These are phyloP conservation scores for Penicillium sp. DNA, from an alignment of 2,329 filamentous ascomycete genomes.

Conservation along the genomic window DNA sequence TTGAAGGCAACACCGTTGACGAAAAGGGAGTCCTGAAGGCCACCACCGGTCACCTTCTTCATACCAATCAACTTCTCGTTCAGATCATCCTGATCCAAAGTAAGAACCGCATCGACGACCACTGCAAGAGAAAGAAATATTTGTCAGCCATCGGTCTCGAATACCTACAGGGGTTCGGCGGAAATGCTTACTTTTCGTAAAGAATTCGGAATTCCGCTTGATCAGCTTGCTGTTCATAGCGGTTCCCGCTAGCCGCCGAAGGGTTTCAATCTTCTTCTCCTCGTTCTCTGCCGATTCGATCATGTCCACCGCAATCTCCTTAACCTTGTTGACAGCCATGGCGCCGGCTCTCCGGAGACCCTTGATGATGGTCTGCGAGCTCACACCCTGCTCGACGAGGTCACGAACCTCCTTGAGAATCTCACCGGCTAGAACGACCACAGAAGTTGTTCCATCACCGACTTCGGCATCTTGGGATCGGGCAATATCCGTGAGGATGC, in stretches of 20 bases:
- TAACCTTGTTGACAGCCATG: conserved; percentile 98
- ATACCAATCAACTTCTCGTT: conserved; percentile 98
- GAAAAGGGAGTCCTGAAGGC: conserved; percentile 92
- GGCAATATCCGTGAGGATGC: conserved; percentile 96
- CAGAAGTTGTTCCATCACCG: conserved; percentile 95
- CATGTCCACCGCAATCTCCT: conserved; percentile 81
- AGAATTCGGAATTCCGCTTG: conserved; percentile 94
- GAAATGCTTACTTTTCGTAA: conserved; percentile 79
- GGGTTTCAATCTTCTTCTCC: conserved; percentile 82
- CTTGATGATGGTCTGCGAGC: conserved; percentile 97
- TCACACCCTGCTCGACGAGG: conserved; percentile 93
- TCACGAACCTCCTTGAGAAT: conserved; percentile 97
- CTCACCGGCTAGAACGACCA: conserved; percentile 95
- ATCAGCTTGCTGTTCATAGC: conserved; percentile 99
- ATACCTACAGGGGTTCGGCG: conserved; percentile 4
- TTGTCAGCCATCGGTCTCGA: conserved; percentile 15
- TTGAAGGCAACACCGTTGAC: conserved; percentile 99
- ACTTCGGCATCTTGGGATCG: conserved; percentile 99
- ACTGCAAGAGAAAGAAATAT: conserved; percentile 55
- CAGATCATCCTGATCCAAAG: conserved; percentile 92
- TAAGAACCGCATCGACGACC: conserved; percentile 95
- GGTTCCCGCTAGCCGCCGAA: conserved; percentile 85
- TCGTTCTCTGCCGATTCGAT: conserved; percentile 75
- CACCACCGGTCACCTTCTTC: conserved; percentile 97
- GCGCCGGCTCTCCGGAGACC: conserved; percentile 81